Evolutionary conservation across 768 basidiomycete species (phyloP).

Genomic region (Daedaleopsis sinensis): DNA sequence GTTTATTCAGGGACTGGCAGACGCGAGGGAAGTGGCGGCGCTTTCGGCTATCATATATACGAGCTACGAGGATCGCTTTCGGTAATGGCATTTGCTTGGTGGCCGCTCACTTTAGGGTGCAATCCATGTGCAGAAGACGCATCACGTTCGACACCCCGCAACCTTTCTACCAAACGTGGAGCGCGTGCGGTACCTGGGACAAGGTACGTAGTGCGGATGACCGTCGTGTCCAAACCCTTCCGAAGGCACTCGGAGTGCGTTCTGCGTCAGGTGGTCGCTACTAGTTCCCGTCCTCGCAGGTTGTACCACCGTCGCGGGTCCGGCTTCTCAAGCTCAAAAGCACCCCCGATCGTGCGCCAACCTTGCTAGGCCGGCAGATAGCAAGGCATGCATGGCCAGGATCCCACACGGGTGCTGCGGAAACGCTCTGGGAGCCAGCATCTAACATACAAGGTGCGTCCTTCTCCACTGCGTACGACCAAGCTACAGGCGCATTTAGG

Average conservation of each 20-base stretch:
- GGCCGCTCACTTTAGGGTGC: not conserved
- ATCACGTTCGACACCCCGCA: not conserved
- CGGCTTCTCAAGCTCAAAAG: too few species aligned
- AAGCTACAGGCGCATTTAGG: not conserved
- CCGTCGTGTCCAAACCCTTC: too few species aligned
- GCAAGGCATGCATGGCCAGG: too few species aligned
- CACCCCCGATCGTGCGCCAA: too few species aligned
- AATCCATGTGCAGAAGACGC: not conserved
- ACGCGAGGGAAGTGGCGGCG: conserved; percentile 62
- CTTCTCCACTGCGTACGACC: not conserved
- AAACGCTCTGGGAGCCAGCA: not conserved
- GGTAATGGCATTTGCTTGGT: conserved; percentile 26
- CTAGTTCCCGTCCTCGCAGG: too few species aligned
- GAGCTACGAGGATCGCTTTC: conserved; percentile 61
- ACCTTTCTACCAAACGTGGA: not conserved
- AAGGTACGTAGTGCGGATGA: too few species aligned
- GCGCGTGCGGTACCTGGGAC: too few species aligned
- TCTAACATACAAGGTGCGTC: conserved; percentile 7
- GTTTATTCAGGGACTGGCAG: conserved; percentile 55
- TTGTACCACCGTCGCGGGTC: too few species aligned
- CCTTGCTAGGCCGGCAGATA: too few species aligned
- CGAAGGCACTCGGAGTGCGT: too few species aligned
- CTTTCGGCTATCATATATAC: conserved; percentile 77
- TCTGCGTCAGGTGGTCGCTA: too few species aligned
- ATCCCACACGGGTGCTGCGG: conserved; percentile 9